Conservation (phyloP, 495 filamentous ascomycete species). For the Xylaria longipes region DNA sequence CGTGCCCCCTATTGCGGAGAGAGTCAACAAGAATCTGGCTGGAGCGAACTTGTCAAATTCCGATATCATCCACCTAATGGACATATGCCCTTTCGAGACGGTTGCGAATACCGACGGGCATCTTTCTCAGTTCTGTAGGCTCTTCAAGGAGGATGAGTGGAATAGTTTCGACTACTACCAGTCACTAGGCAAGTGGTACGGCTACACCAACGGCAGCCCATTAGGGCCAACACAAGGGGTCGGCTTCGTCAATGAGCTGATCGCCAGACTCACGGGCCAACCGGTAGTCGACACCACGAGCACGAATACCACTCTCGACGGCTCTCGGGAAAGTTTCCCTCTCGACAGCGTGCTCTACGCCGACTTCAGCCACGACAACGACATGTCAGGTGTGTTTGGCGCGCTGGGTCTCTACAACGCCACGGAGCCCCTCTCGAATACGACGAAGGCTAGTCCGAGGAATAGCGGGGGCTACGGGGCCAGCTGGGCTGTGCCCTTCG, state of each 20-base stretch:
- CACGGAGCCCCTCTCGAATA: conserved; percentile 55
- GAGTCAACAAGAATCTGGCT: conserved; percentile 67
- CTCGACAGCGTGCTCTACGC: conserved; percentile 70
- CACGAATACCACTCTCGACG: conserved; percentile 76
- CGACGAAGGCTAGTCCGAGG: conserved; percentile 50
- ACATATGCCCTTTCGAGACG: conserved; percentile 83
- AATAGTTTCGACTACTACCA: conserved; percentile 76
- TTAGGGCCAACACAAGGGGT: conserved; percentile 82
- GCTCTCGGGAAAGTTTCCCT: conserved; percentile 67
- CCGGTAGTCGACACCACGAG: conserved; percentile 73
- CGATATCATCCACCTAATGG: conserved; percentile 77
- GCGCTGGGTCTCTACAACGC: conserved; percentile 77
- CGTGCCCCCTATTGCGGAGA: conserved; percentile 62
- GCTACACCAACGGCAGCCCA: conserved; percentile 74
- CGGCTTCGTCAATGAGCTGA: conserved; percentile 82
- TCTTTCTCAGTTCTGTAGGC: conserved; percentile 69
- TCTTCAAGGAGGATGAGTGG: conserved; percentile 78
- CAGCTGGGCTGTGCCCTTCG: conserved; percentile 82
- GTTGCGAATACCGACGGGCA: conserved; percentile 57
- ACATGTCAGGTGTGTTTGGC: conserved; percentile 73
- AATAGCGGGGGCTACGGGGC: conserved; percentile 64
- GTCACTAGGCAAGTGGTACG: conserved; percentile 80
- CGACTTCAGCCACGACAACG: conserved; percentile 90
- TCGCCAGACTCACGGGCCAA: conserved; percentile 72
- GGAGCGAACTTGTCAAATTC: conserved; percentile 62